Base-by-base conservation (phyloP, 2,329 filamentous ascomycete genomes). In the Chrysoporthe deuterocubensis region DNA sequence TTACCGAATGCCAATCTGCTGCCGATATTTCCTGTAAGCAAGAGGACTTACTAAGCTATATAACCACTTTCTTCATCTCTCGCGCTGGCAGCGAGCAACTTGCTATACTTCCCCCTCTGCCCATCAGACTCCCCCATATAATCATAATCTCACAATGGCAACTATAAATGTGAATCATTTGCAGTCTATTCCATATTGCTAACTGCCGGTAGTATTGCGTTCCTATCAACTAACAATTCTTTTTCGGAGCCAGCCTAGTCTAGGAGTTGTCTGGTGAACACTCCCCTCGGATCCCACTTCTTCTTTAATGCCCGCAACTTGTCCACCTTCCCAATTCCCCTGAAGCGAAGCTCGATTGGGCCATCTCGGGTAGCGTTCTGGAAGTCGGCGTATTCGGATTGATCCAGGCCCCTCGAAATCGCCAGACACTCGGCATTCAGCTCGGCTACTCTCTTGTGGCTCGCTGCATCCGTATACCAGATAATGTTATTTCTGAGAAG, bases 201-300 rank as follows among this genome's bases (percentile, higher is more conserved):
- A 46, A 18, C 5, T 46, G 44, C 13, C 16, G 7, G 11, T n/a
- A 2, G 18, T 46, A 2, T 46, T 18, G 44, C 13, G 14, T 2
- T 16, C 14, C 18, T 2, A n/a, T 16, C 44, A 1, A 18, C 44
- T 2, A 46, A 3, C 4, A 5, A 6, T 46, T 16, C 44, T 26
- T 26, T 16, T 18, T 46, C 44, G 3, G 8, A 46, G 18, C 44
- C 13, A 18, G 21, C 4, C 48, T 62, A 66, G 46, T 66, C 40
- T 34, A 62, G 21, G 16, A 66, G 54, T 4, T 66, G 64, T 7
- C 69, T 54, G 21, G 64, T 66, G 34, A 54, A 66, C 52, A 72
- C 74, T 26, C 69, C 74, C 61, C 72, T 76, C 48, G 75, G 75
- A 8, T 72, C 71, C 64, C 64, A 59, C n/a, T 26, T 62, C 50